These are phyloP conservation scores for Phytophthora kernoviae DNA, from an alignment of 352 stramenopile genomes.

Conservation along the genomic window DNA sequence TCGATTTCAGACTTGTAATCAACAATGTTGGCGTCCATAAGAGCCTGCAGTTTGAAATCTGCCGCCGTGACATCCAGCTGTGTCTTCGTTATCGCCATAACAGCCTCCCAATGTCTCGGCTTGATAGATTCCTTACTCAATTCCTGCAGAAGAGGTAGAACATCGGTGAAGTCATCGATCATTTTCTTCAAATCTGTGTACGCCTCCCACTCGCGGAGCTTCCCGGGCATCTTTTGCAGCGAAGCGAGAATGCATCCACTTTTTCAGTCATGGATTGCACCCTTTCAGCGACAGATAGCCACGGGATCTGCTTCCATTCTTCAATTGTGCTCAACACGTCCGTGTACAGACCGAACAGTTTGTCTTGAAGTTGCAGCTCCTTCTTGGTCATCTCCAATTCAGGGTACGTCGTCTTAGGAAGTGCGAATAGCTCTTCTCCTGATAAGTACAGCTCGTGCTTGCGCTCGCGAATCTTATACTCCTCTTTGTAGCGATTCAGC, in stretches of 20 bases:
- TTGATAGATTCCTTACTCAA: constrained; percentile 97
- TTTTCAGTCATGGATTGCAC: constrained; percentile 97
- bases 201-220: constrained; percentile 96
- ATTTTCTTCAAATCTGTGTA: constrained; percentile 97
- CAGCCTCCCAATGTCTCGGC: constrained; percentile 96
- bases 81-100: constrained; percentile 94
- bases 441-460: constrained; percentile 98
- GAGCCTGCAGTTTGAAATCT: constrained; percentile 96
- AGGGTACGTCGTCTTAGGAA: constrained; percentile 96
- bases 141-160: constrained; percentile 96
- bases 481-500: constrained; percentile 97
- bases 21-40: constrained; percentile 95
- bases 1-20: constrained; percentile 94
- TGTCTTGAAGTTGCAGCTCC: constrained; percentile 94
- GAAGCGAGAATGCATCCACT: constrained; percentile 95
- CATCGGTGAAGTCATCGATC: constrained; percentile 98
- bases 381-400: constrained; percentile 98
- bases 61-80: constrained; percentile 93
- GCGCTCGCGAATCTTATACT: constrained; percentile 97
- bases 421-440: constrained; percentile 97
- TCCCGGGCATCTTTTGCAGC: constrained; percentile 98
- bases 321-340: constrained; percentile 97
- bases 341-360: constrained; percentile 96
- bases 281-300: constrained; percentile 93
- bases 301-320: constrained; percentile 97